Base-by-base conservation (phyloP, 768 basidiomycete species). In the Baorangia bicolor region DNA sequence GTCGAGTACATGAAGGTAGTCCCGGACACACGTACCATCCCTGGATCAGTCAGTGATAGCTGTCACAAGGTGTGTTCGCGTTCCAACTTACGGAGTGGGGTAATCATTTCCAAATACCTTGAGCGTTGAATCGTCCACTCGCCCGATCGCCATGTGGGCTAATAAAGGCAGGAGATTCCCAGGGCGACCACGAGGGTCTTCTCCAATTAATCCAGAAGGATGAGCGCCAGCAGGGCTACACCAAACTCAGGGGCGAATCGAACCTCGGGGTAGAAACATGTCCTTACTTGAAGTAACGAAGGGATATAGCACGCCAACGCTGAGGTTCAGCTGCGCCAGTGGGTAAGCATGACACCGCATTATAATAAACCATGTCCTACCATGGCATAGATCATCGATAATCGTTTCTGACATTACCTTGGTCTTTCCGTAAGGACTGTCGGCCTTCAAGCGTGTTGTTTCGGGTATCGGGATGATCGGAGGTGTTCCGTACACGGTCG, bases 81-180 rank as follows among this genome's bases (percentile, higher is more conserved):
- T 34, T 11, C 27, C 25, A 6, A 76, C 86, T 65, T 62, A 93
- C 89, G 82, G 85, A 0, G 97, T 99, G 21, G 95, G 94, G 73
- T 97, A 99, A 73, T 99, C 94, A 69, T 96, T 90, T 30, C 97
- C 96, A 67, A 98, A 99, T 5, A 99, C 90, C 68, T 90, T 88
- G 33, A 88, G 68, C 9, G 80, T 82, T 21, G 74, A 63, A 42
- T 88, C 86, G 55, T 85, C 81, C 61, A 93, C 83, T 47, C 94
- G 86, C 30, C 96, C 97, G 52, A 94, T 76, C 6, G 97, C 95
- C 83, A 98, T 97, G 43, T 96, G 94, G 8, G 94, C 91, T 37
- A 98, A 83, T 10, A 98, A 77, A 8, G 97, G 97, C 30, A 99
- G 76, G 39, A 99, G 80, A 73, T 99, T 99, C 51, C 91, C 94